Evolutionary conservation across 306 rosid species (phyloP), one percentile per base, ranked within the genome.

Genomic region (Medicago ruthenica): DNA sequence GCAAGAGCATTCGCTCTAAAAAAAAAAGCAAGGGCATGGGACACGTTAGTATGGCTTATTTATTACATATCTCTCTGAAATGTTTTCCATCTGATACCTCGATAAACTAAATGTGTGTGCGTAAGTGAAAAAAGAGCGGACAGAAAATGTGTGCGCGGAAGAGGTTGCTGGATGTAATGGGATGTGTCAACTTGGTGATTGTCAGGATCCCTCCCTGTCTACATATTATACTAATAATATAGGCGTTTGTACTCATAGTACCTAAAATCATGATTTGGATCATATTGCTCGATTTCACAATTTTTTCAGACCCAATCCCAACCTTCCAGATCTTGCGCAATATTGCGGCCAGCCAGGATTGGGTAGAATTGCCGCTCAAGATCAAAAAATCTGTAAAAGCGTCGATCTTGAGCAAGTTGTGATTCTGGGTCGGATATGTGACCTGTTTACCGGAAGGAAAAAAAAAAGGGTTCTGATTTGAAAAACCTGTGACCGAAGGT

Each of bases 31-130:
- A 47, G 63, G 41, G 54, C 24, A 60, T 17, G 65, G 50, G 60
- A 51, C 65, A 45, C 31, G 37, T 53, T 42, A 75, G 55, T 73
- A 76, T 82, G 70, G 13, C 67, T 22, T 75, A 50, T 59, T 27
- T 71, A 41, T 84, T 76, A 27, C 65, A 70, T 21, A 42, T 21
- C 59, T 79, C 14, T 42, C 12, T 50, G 70, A 60, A 77, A 50
- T 54, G 20, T 54, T 36, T 54, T 42, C 47, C 16, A 27, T 34
- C 55, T 18, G 18, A 65, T 70, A 58, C 51, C 41, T 27, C 17
- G 51, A 42, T 17, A 36, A 61, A 50, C 18, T 16, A 21, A 61
- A 22, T 4, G 54, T 31, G 17, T 50, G 72, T 9, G 50, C 3
- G 51, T 16, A 20, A 9, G 31, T 27, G 76, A 13, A 16, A 44